Evolutionary conservation across 2,329 filamentous ascomycete species (phyloP), one percentile per base, ranked within the genome.

Genomic region (Aspergillus ibericus): DNA sequence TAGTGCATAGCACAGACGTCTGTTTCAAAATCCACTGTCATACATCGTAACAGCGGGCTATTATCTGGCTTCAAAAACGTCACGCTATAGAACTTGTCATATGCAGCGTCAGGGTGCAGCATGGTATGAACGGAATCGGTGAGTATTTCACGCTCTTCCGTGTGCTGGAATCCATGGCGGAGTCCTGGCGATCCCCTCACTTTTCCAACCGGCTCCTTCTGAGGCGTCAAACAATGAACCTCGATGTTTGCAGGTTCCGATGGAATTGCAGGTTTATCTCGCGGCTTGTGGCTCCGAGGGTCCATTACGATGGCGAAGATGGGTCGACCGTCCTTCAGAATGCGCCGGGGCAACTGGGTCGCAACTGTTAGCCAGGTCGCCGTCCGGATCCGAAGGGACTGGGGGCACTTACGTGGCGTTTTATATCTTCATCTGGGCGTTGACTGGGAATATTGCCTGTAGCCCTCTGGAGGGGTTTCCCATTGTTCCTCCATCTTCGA

Each of bases 41-140:
- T 44, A 4, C 55, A 47, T 16, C 55, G 36, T 4, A 57, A 36
- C 16, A 16, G 18, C 38, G 29, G 29, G 9, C n/a, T 12, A 12
- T 47, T 47, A 13, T 22, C 16, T 5, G n/a, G 18, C 7, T 22
- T 52, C 7, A 7, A 16, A n/a, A 57, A 4, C 15, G 29, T 6
- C n/a, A 57, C 29, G 29, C 53, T 48, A 18, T 57, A 57, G 29
- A 57, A 52, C 5, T 18, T 47, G 25, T 57, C 55, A 38, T 5
- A 47, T 29, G 52, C 29, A 13, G 10, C 8, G 7, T 35, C 36
- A 2, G 12, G 38, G 32, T 18, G 25, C 4, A 46, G 22, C 18
- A 32, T 22, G 20, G 25, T 18, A 20, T 54, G 36, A 5, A 35
- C n/a, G 5, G 38, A 10, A 8, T 44, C 51, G 1, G 27, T 54